Percentiles rank a stretch among this genome's conserved stretches.
Evolutionary conservation across 148 eudicot species (phyloP).

Genomic region (Amaranthus cruentus): DNA sequence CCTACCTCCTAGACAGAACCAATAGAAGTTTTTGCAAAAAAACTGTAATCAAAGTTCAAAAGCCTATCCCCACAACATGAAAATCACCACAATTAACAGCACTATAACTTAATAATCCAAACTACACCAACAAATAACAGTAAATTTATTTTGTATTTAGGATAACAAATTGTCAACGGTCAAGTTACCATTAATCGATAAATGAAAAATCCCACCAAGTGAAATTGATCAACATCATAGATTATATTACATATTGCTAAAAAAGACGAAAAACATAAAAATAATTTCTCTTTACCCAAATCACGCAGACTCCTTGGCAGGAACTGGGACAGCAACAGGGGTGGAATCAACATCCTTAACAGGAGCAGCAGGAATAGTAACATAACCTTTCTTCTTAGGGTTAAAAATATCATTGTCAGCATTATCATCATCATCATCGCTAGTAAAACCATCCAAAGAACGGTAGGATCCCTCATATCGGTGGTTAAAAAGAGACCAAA

Average conservation of each 20-base stretch:
- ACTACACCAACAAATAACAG: neutral
- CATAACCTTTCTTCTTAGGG: slow-evolving; percentile 57
- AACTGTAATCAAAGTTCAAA: neutral
- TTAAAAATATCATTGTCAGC: slow-evolving; percentile 43
- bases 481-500: slow-evolving; percentile 54
- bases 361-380: slow-evolving; percentile 32
- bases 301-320: slow-evolving; percentile 36
- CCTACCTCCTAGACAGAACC: neutral
- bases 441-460: slow-evolving; percentile 27
- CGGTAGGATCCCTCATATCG: slow-evolving; percentile 29
- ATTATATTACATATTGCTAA: slow-evolving; percentile 5
- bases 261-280: neutral
- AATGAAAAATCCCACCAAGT: neutral
- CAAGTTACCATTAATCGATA: neutral
- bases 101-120: neutral
- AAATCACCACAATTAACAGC: neutral
- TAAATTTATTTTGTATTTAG: neutral
- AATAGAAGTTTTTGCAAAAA: neutral
- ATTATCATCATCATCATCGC: slow-evolving; percentile 27
- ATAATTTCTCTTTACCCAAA: neutral
- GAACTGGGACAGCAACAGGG: slow-evolving; percentile 19
- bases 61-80: neutral
- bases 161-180: neutral
- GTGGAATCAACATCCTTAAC: slow-evolving; percentile 10
- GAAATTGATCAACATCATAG: neutral